Conservation (phyloP, 1,284 basidiomycete genomes). For the Austropuccinia psidii region DNA sequence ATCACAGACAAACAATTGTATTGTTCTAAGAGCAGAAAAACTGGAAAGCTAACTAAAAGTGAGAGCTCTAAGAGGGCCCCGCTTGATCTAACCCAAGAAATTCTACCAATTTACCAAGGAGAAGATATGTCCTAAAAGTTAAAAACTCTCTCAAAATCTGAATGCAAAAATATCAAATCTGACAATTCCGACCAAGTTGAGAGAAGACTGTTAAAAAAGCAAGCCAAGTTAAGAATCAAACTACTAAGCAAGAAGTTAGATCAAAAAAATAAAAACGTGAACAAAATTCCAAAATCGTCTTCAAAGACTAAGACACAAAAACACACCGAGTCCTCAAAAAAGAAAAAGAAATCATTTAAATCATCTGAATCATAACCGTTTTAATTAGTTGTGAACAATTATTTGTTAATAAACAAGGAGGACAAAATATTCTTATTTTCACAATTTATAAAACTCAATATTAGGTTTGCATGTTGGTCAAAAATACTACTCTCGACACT, state of each 20-base stretch:
- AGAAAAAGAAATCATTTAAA: no score
- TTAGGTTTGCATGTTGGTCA: no score
- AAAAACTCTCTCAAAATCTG: constrained; percentile 67
- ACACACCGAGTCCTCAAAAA: no score
- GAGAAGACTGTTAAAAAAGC: constrained; percentile 67
- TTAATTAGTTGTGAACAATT: no score
- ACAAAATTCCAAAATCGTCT: no score
- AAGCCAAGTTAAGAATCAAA: constrained; percentile 17
- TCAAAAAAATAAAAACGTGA: not conserved
- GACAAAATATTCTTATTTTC: no score
- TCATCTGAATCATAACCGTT: no score
- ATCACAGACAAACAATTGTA: not conserved
- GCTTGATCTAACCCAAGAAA: constrained; percentile 1
- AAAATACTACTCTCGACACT: no score
- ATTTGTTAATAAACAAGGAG: no score
- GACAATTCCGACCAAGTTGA: constrained; percentile 68
- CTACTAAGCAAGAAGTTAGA: not conserved
- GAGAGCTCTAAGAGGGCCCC: not conserved
- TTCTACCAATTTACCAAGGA: constrained; percentile 8
- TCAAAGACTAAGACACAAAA: no score
- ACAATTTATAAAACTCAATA: no score
- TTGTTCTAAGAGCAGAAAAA: not conserved
- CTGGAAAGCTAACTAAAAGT: not conserved
- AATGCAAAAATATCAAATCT: constrained; percentile 71
- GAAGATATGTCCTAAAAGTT: constrained; percentile 20